Base-by-base conservation (phyloP, 2,329 filamentous ascomycete species). In the Cladosporium sp. region DNA sequence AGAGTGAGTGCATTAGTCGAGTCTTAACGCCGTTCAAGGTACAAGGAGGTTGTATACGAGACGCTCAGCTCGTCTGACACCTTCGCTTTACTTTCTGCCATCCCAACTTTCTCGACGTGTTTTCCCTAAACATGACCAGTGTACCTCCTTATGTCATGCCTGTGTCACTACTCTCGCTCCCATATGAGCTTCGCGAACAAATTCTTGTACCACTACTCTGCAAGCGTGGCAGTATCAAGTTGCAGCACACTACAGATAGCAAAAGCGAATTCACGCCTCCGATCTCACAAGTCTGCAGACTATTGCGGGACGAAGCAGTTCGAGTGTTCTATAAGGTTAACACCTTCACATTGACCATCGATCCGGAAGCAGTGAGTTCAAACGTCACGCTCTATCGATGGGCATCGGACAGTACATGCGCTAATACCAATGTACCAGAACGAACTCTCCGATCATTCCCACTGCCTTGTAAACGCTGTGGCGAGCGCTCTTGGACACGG, bases 251-350 rank as follows among this genome's bases (percentile, higher is more conserved):
- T 8, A 46, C 68, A 14, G 65, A 67, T 29, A 23, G 31, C 18
- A 21, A 16, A 16, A 52, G 65, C 2, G 58, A 52, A 1, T 71
- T 68, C 35, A 57, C 52, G 7, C 67, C 67, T 21, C 68, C 70
- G 12, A 52, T 71, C 6, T 70, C 69, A 53, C 60, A 66, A 49
- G 66, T 67, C n/a, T 69, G 67, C 55, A 62, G 66, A 28, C 40
- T 26, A 12, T 50, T 72, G 6, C 68, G 70, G 11, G 49, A 64
- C 8, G 69, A 72, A 62, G 67, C 68, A 16, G 7, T 71, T 7
- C 64, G 67, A 29, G 67, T 69, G 2, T 71, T 71, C 56, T 71
- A 71, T 62, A 52, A 68, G 37, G 55, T 26, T 35, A 72, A 71
- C 33, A 60, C 62, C 37, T 72, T 69, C 46, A 65, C 70, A 12